These are phyloP conservation scores for Paraphaeosphaeria sporulosa DNA, from an alignment of 2,329 filamentous ascomycete genomes.

Conservation along the genomic window DNA sequence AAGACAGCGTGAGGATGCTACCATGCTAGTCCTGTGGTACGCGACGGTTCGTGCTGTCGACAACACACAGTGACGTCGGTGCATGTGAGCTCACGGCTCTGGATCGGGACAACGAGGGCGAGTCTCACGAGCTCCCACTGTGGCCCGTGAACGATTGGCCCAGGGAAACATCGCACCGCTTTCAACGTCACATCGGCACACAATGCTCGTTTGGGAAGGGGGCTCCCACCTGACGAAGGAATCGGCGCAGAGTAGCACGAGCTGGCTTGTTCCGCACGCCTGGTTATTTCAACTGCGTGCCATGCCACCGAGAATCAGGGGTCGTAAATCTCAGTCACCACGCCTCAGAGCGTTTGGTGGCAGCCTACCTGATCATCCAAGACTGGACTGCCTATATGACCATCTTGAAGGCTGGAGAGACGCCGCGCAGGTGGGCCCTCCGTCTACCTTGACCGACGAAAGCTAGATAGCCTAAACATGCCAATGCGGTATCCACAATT, in stretches of 20 bases:
- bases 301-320: conserved; percentile 7
- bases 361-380: not conserved
- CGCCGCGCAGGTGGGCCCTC: not conserved
- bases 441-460: not conserved
- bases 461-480: not conserved
- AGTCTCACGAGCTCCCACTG: conserved; percentile 4
- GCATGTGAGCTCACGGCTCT: not conserved
- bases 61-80: not conserved
- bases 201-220: conserved; percentile 14
- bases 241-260: conserved; percentile 6
- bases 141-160: conserved; percentile 16
- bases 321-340: conserved; percentile 8
- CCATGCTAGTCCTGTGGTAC: not conserved
- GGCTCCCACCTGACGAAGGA: not conserved
- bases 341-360: conserved; percentile 9
- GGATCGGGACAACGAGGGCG: not conserved
- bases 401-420: not conserved
- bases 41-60: not conserved
- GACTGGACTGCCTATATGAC: not conserved
- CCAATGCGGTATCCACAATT: not conserved
- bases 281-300: conserved; percentile 5
- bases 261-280: conserved; percentile 1
- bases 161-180: conserved; percentile 15
- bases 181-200: conserved; percentile 17
- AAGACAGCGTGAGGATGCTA: not conserved